Evolutionary conservation across 2,329 filamentous ascomycete genomes (phyloP), one percentile per base, ranked within the genome.

Genomic region (Monosporascus ibericus): DNA sequence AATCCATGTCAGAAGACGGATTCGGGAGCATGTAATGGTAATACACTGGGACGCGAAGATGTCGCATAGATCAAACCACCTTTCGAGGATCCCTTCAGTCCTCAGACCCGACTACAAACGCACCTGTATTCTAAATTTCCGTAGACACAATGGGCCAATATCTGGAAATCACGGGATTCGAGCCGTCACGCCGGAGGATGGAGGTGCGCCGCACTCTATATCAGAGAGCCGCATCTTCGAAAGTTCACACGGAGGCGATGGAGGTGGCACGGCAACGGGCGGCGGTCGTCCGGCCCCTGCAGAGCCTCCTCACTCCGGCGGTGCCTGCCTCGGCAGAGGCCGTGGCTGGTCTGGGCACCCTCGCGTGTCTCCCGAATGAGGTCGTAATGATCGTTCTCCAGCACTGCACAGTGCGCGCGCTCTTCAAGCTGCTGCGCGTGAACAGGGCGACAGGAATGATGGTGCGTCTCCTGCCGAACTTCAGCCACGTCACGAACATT

Each of bases 331-430:
- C 54, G 7, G 48, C 50, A 37, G 47, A 52, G 8, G 25, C 54
- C 11, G 38, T 49, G 5, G 48, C 57, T 15, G 57, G 55, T 7
- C 20, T 60, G 11, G 59, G 59, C n/a, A 36, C 22, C 8, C 55
- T 62, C 20, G 56, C 50, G 22, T 20, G 27, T 34, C 42, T 62
- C 5, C 60, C 59, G 17, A 59, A 58, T 48, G 60, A 62, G 52
- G 30, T 59, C 47, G 55, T 62, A 46, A 54, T 58, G 46, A 36
- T 60, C 2, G 44, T 60, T 14, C 47, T 62, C 17, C 36, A 44
- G 40, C 52, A 60, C 24, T 61, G 58, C 47, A 60, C 46, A 22
- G 47, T 62, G 5, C 53, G 42, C 4, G 46, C 58, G 27, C 57
- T 62, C 9, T 34, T 60, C 8, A 52, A 52, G 15, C 49, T 61